phyloP scores from a whole-genome alignment of 371 early-diverging fungal genomes.

The Dinochytrium kinnereticum region DNA sequence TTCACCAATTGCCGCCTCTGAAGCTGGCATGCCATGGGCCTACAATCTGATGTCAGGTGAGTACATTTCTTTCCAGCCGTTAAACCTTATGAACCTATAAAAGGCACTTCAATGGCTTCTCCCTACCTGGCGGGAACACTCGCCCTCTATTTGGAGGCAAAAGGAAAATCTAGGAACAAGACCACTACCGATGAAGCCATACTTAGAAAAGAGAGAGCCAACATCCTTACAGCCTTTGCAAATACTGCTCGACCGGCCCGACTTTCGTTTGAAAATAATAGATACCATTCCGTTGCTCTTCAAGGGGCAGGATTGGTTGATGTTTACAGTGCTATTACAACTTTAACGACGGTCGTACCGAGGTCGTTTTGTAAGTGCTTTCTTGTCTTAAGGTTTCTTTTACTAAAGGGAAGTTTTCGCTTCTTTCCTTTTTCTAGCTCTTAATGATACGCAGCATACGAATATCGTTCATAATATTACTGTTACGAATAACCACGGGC shows the following conservation, averaged over 20 bases:
- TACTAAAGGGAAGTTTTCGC: neutral
- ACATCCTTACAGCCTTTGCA: constrained; percentile 11
- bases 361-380: constrained; percentile 28
- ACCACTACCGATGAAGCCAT: neutral
- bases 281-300: constrained; percentile 55
- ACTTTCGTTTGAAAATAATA: constrained; percentile 18
- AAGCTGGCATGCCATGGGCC: constrained; percentile 32
- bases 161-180: neutral
- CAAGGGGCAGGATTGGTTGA: constrained; percentile 81
- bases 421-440: constrained; percentile 32
- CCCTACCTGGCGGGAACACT: constrained; percentile 44
- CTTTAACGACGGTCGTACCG: constrained; percentile 60
- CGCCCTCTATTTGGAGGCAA: constrained; percentile 21
- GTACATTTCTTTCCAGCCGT: too few relatives aligned
- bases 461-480: constrained; percentile 51
- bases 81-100: too few relatives aligned
- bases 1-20: constrained; percentile 33
- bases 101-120: constrained; percentile 51
- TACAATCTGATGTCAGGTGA: constrained; percentile 22
- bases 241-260: constrained; percentile 42
- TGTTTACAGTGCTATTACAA: constrained; percentile 60
- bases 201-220: neutral
- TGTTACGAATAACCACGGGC: constrained; percentile 64
- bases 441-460: constrained; percentile 63
- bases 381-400: neutral